phyloP scores from a whole-genome alignment of 140 eudicot species.

The Oenanthe javanica region DNA sequence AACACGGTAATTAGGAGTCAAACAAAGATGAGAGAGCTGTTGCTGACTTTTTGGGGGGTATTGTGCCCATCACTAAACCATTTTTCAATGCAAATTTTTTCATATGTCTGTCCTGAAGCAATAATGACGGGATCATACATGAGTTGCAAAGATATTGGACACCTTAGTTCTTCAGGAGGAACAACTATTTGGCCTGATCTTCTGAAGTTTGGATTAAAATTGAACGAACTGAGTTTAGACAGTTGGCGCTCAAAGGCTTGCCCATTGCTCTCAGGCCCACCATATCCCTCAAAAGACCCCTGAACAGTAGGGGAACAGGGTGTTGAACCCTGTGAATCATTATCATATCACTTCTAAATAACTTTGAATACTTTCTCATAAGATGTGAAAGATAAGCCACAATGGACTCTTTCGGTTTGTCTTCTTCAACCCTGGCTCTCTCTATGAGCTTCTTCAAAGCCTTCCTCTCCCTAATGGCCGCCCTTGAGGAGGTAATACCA shows the following conservation, averaged over 20 bases:
- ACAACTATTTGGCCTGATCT: conserved; percentile 74
- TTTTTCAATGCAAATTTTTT: conserved; percentile 83
- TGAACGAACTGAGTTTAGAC: conserved; percentile 77
- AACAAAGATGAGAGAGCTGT: conserved; percentile 68
- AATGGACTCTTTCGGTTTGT: conserved; percentile 88
- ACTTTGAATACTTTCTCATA: conserved; percentile 76
- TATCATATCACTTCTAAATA: conserved; percentile 86
- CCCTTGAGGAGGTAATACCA: conserved; percentile 77
- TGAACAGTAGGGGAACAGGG: conserved; percentile 94
- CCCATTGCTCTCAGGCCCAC: conserved; percentile 29
- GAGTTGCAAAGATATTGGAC: conserved; percentile 93
- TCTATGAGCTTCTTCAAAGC: conserved; percentile 76
- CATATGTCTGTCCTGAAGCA: conserved; percentile 97
- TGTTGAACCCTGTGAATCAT: conserved; percentile 93
- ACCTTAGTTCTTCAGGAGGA: conserved; percentile 93
- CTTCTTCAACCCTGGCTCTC: conserved; percentile 79
- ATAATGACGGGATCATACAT: conserved; percentile 96
- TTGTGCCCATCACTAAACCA: conserved; percentile 91
- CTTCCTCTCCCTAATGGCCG: conserved; percentile 87
- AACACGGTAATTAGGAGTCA: conserved; percentile 93
- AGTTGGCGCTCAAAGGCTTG: conserved; percentile 75
- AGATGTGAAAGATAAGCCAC: conserved; percentile 79
- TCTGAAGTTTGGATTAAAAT: conserved; percentile 65
- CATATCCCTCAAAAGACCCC: conserved; percentile 56
- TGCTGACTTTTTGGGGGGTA: conserved; percentile 91